Conservation (phyloP, 106 monocot genomes). For the Amphibolis antarctica region DNA sequence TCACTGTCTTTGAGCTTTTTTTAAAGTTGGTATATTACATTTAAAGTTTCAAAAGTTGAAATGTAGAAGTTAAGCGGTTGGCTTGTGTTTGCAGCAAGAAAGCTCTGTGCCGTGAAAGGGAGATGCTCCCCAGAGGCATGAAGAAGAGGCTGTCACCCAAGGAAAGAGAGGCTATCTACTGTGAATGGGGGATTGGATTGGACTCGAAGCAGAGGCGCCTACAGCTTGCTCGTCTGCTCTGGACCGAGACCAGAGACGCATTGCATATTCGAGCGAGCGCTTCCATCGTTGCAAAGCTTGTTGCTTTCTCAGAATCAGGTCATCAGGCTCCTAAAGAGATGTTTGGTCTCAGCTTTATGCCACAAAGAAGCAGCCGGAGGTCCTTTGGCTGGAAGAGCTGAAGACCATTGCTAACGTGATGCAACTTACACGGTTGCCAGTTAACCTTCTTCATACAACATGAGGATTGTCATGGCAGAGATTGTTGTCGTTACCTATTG, state of each 20-base stretch:
- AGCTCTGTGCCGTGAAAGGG: conserved; percentile 62
- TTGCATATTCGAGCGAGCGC: conserved; percentile 83
- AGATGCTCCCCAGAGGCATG: conserved; percentile 67
- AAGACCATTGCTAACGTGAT: background rate
- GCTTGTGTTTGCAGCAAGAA: conserved; percentile 25
- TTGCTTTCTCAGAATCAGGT: conserved; percentile 55
- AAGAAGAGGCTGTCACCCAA: conserved; percentile 33
- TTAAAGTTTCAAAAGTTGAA: no score
- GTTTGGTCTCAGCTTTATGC: conserved; percentile 76
- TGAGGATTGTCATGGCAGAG: no score
- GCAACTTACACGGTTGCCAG: no score
- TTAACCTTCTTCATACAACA: no score
- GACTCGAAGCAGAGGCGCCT: conserved; percentile 65
- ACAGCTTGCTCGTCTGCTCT: conserved; percentile 55
- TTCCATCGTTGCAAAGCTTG: conserved; percentile 53
- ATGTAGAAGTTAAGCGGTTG: background rate
- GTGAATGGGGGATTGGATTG: conserved; percentile 78
- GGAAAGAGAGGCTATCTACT: conserved; percentile 69
- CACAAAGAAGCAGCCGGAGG: conserved; percentile 35
- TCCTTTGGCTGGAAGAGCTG: conserved; percentile 50
- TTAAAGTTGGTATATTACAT: no score
- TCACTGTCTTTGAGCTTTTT: no score
- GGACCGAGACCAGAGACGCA: conserved; percentile 51
- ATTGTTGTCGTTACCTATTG: no score
- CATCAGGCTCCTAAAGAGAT: conserved; percentile 67